phyloP scores from a whole-genome alignment of 768 basidiomycete species.

The Auriscalpium orientale region DNA sequence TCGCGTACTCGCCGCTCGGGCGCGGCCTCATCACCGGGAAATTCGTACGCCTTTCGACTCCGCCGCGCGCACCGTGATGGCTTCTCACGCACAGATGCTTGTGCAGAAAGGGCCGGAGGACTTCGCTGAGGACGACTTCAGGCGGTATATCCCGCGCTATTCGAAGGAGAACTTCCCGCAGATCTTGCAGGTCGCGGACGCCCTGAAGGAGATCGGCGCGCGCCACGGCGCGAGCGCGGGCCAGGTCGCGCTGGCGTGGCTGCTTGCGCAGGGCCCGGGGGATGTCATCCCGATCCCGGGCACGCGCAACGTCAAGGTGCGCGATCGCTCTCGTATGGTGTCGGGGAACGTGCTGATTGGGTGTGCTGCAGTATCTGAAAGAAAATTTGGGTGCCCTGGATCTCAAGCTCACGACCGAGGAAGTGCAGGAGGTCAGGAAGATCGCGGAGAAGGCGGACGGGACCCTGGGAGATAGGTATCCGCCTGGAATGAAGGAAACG shows the following conservation, averaged over 20 bases:
- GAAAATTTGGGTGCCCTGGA: slow-evolving; percentile 8
- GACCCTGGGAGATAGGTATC: slow-evolving; percentile 7
- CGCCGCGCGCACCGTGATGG: no score
- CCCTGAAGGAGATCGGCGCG: slow-evolving; percentile 26
- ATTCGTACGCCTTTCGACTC: slow-evolving; percentile 24
- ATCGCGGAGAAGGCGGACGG: slow-evolving; percentile 6
- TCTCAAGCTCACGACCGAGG: slow-evolving; percentile 5
- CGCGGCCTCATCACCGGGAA: slow-evolving; percentile 42
- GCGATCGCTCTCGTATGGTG: neutral
- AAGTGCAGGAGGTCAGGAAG: slow-evolving; percentile 4
- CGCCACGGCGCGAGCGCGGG: slow-evolving; percentile 35
- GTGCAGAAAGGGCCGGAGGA: slow-evolving; percentile 32
- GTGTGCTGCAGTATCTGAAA: slow-evolving; percentile 1
- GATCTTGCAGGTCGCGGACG: slow-evolving; percentile 31
- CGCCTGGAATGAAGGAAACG: neutral
- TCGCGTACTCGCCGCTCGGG: slow-evolving; percentile 41
- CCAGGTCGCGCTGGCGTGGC: slow-evolving; percentile 45
- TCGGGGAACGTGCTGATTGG: neutral
- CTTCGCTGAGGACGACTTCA: slow-evolving; percentile 32
- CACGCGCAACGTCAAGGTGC: slow-evolving; percentile 31
- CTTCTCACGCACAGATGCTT: neutral
- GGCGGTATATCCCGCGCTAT: slow-evolving; percentile 30
- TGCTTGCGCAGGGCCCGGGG: slow-evolving; percentile 35
- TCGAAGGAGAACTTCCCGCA: slow-evolving; percentile 40
- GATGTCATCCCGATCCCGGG: slow-evolving; percentile 43